These are phyloP conservation scores for Umbelopsis sp. DNA, from an alignment of 371 early-diverging fungal species.

Conservation along the genomic window DNA sequence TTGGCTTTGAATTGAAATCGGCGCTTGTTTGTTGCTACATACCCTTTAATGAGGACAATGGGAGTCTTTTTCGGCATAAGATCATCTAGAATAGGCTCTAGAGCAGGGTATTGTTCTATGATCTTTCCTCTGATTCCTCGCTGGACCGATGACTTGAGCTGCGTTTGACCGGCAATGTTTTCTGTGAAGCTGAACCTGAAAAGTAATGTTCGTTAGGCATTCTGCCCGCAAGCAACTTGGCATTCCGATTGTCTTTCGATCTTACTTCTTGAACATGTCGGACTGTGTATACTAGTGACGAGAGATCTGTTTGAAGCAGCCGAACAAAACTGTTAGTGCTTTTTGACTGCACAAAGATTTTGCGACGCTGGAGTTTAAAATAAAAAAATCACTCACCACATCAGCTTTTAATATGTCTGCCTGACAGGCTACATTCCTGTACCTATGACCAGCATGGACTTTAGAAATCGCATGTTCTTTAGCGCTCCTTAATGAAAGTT, in stretches of 20 bases:
- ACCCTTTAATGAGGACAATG: conserved; percentile 87
- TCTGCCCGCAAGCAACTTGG: background rate
- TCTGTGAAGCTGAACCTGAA: conserved; percentile 75
- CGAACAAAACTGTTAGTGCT: no score
- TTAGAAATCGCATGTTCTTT: no score
- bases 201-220: background rate
- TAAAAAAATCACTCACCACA: no score
- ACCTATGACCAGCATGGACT: no score
- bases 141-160: conserved; percentile 93
- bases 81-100: conserved; percentile 86
- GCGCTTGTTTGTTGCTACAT: conserved; percentile 12
- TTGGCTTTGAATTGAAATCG: no score
- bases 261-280: conserved; percentile 36
- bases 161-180: conserved; percentile 83
- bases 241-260: background rate
- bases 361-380: no score
- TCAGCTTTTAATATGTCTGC: no score
- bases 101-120: conserved; percentile 83
- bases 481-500: no score
- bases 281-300: conserved; percentile 5
- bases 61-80: conserved; percentile 93
- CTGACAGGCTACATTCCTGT: no score
- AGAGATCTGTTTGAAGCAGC: background rate
- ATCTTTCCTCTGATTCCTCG: conserved; percentile 86
- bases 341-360: no score